Base-by-base conservation (phyloP, 495 filamentous ascomycete genomes). In the Delitschia confertaspora region DNA sequence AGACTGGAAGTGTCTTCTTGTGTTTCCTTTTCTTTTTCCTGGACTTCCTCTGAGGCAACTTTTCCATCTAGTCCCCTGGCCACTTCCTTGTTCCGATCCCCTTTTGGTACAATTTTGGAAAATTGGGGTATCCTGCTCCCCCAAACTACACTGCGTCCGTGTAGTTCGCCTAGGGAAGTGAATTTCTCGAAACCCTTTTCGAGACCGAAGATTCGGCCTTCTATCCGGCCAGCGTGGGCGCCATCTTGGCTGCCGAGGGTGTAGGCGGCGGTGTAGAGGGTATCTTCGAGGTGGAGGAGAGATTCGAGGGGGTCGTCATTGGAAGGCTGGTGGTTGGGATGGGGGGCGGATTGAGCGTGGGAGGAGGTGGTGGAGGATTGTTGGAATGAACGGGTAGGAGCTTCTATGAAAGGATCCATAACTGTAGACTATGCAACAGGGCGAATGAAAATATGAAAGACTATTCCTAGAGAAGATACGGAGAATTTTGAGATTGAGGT, bases 121-220 rank as follows among this genome's bases (percentile, higher is more conserved):
- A 22, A 16, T 14, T 11, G 6, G 5, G 23, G 27, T 34, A 80
- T 62, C 49, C 80, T 66, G 14, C 76, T 74, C 27, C 80, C 75
- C 91, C 88, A 96, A 27, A 96, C 74, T 0, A 80, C 62, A 3
- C 83, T 77, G 56, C 76, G 79, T n/a, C 91, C 88, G 54, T 88
- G 82, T 16, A 99, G 59, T 41, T 69, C 70, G 1, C 91, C 93
- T 55, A 87, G 73, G 44, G 83, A 79, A 10, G 78, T 51, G 54
- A 85, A 94, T 64, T 93, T 95, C 57, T 91, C 84, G 45, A 89
- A 96, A 1, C 88, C 91, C 52, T 91, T 93, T 56, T 93, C 83
- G 3, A 96, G 72, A 0, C 89, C 91, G 59, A 96, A 85, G 9
- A 83, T 70, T 25, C 84, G 82, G 27, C 93, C 93, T 72, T 99